Percentiles rank a stretch among this genome's conserved stretches.
Evolutionary conservation across 1,284 basidiomycete species (phyloP).

Genomic region (Singerocomus inundabilis): DNA sequence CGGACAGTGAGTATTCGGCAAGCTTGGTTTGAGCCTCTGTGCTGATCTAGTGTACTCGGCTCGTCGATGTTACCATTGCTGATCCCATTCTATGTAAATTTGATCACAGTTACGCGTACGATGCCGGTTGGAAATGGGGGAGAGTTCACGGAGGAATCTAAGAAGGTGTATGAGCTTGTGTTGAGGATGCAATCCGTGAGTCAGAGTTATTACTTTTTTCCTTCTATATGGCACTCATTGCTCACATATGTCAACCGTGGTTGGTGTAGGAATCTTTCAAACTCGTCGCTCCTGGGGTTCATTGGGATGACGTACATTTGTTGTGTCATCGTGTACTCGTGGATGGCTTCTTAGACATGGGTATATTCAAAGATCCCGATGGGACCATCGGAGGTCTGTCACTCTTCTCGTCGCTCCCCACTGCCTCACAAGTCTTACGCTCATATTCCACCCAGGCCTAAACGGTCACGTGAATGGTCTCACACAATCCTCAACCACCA

Average conservation of each 20-base stretch:
- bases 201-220: neutral
- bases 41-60: neutral
- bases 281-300: conserved; percentile 65
- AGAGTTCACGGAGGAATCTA: conserved; percentile 76
- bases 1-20: conserved; percentile 54
- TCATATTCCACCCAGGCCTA: conserved; percentile 2
- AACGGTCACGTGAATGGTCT: conserved; percentile 3
- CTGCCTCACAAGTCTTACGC: neutral
- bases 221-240: neutral
- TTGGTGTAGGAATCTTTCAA: conserved; percentile 60
- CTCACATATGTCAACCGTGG: neutral
- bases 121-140: conserved; percentile 89
- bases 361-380: conserved; percentile 70
- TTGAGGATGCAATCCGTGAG: conserved; percentile 80
- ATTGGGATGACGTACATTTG: conserved; percentile 85
- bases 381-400: conserved; percentile 13
- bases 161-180: conserved; percentile 81
- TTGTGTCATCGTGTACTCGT: conserved; percentile 78
- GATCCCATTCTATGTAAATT: neutral
- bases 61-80: neutral
- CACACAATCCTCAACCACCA: neutral
- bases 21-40: neutral
- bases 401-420: neutral
- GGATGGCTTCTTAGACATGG: conserved; percentile 76
- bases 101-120: conserved; percentile 62